Conservation (phyloP, 768 basidiomycete genomes). For the Suillus hirtellus region DNA sequence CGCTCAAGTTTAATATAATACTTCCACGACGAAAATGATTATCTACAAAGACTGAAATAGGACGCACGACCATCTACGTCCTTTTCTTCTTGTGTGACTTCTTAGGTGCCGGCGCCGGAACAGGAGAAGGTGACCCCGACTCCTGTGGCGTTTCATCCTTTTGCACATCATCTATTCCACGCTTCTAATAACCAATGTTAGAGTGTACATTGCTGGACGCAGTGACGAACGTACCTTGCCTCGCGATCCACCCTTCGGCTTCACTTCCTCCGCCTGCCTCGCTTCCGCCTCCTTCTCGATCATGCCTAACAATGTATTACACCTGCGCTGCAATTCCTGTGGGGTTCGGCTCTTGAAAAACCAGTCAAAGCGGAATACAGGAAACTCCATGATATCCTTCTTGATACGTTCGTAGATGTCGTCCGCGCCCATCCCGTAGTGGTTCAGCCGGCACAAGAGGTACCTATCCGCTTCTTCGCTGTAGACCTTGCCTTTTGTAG, state of each 20-base stretch:
- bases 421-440: slow-evolving; percentile 87
- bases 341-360: slow-evolving; percentile 94
- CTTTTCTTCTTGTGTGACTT: slow-evolving; percentile 71
- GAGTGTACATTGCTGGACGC: slow-evolving; percentile 3
- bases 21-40: neutral
- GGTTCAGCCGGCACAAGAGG: slow-evolving; percentile 82
- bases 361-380: slow-evolving; percentile 97
- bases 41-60: slow-evolving; percentile 1
- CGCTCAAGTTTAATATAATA: slow-evolving; percentile 1
- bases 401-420: slow-evolving; percentile 96
- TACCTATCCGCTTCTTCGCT: slow-evolving; percentile 97
- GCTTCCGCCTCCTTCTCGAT: slow-evolving; percentile 87
- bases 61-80: slow-evolving; percentile 35
- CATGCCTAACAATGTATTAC: slow-evolving; percentile 84
- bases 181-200: slow-evolving; percentile 49
- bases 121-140: slow-evolving; percentile 65
- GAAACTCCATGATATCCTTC: slow-evolving; percentile 94
- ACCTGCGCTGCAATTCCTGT: slow-evolving; percentile 84
- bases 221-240: slow-evolving; percentile 54
- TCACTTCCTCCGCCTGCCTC: slow-evolving; percentile 66
- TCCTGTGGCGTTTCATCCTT: slow-evolving; percentile 48
- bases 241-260: slow-evolving; percentile 54
- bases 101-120: slow-evolving; percentile 49
- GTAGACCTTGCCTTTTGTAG: slow-evolving; percentile 96
- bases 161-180: slow-evolving; percentile 67